Conservation (phyloP, 345 rosid species). For the Salix koriyanagi region DNA sequence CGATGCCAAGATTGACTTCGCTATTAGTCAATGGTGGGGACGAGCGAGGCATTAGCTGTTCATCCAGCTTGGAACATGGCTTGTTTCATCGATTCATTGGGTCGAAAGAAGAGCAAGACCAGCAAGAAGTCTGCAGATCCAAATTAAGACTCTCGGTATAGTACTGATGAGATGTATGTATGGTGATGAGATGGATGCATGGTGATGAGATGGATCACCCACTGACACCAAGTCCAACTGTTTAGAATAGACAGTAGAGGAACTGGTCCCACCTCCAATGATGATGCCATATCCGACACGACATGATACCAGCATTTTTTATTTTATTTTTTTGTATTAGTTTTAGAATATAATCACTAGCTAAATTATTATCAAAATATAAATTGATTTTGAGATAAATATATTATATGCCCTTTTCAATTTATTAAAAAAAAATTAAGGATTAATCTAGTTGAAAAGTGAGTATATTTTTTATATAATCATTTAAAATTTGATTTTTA, state of each 20-base stretch:
- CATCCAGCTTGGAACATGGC: too few species aligned
- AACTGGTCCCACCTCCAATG: neutral
- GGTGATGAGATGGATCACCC: neutral
- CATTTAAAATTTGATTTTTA: too few species aligned
- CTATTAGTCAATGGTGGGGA: neutral
- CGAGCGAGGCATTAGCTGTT: too few species aligned
- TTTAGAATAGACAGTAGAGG: neutral
- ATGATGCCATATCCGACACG: neutral
- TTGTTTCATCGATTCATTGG: too few species aligned
- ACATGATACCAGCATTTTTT: neutral
- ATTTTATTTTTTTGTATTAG: neutral
- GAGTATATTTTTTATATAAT: too few species aligned
- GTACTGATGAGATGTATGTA: neutral
- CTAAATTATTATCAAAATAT: too few species aligned
- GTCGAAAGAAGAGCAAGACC: neutral
- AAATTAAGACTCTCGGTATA: neutral
- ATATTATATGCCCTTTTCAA: too few species aligned
- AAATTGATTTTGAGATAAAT: too few species aligned
- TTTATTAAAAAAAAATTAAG: too few species aligned
- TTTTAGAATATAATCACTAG: too few species aligned
- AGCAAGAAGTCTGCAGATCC: neutral
- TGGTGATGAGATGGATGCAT: neutral
- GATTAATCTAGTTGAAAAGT: too few species aligned
- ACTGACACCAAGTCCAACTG: neutral
- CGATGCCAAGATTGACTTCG: neutral